A percentile compares a stretch with the other conserved stretches of the same genome.
Conservation (phyloP, 2,329 filamentous ascomycete genomes). For the Pseudogymnoascus sp. region DNA sequence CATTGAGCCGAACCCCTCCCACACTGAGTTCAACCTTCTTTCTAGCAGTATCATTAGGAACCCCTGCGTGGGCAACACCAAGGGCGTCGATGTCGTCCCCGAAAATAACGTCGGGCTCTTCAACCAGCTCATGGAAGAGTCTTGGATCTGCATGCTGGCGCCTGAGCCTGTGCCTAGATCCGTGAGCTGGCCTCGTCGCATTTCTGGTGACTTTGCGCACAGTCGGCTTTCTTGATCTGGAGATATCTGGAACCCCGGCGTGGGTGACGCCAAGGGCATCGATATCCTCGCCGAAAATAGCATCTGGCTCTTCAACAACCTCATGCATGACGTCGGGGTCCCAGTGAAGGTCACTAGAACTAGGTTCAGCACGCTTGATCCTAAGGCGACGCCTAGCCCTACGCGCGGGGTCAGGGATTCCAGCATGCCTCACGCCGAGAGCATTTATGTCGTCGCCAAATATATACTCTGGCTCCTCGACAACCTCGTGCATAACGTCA, state of each 20-base stretch:
- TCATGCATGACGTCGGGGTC: neutral
- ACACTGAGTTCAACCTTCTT: neutral
- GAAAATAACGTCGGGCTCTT: neutral
- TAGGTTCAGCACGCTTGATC: neutral
- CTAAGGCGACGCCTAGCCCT: neutral
- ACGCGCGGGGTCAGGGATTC: neutral
- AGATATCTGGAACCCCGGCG: neutral
- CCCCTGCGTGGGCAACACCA: neutral
- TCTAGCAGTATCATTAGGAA: neutral
- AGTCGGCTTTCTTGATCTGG: neutral
- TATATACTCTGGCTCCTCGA: neutral
- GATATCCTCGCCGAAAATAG: neutral
- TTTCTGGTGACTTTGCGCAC: neutral
- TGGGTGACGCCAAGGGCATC: neutral
- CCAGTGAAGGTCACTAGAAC: neutral
- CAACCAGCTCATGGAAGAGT: neutral
- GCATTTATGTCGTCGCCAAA: neutral
- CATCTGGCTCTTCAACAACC: neutral
- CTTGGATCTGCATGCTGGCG: neutral
- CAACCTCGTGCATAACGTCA: neutral
- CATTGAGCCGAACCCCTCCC: neutral
- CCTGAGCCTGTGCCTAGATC: neutral
- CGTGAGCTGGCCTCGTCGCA: neutral
- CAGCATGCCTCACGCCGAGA: neutral
- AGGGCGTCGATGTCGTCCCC: neutral